A percentile compares a stretch with the other conserved stretches of the same genome.
phyloP scores from a whole-genome alignment of 2,329 filamentous ascomycete genomes.

The Xylariales sp. region DNA sequence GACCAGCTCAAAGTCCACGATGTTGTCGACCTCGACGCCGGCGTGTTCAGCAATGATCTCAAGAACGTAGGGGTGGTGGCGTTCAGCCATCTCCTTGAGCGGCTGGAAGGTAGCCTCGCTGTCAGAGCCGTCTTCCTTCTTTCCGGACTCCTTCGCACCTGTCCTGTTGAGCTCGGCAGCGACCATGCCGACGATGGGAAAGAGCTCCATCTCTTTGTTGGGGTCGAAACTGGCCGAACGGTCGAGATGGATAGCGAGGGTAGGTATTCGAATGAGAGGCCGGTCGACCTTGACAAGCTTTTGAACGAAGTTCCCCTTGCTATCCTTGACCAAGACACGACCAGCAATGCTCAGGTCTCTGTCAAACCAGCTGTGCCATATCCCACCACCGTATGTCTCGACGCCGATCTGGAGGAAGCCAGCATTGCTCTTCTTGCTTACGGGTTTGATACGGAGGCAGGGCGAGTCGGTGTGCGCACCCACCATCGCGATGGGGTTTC shows the following conservation, averaged over 20 bases:
- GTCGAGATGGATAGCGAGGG: slow-evolving; percentile 89
- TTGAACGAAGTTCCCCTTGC: slow-evolving; percentile 70
- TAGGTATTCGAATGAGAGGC: slow-evolving; percentile 88
- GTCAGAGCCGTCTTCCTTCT: slow-evolving; percentile 32
- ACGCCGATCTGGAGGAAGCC: slow-evolving; percentile 94
- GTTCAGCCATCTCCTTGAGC: slow-evolving; percentile 69
- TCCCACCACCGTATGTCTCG: slow-evolving; percentile 92
- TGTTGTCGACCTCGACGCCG: slow-evolving; percentile 62
- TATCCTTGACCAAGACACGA: slow-evolving; percentile 73
- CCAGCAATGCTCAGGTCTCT: slow-evolving; percentile 89
- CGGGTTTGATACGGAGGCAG: slow-evolving; percentile 86
- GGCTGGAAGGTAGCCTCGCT: slow-evolving; percentile 56
- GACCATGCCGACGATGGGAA: slow-evolving; percentile 85
- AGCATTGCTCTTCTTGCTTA: slow-evolving; percentile 80
- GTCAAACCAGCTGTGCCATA: slow-evolving; percentile 99
- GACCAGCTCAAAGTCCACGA: slow-evolving; percentile 94
- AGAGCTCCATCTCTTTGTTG: slow-evolving; percentile 95
- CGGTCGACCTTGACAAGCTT: slow-evolving; percentile 87
- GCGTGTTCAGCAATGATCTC: slow-evolving; percentile 79
- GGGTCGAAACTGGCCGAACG: slow-evolving; percentile 81
- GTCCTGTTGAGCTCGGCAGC: slow-evolving; percentile 83
- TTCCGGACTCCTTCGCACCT: slow-evolving; percentile 41
- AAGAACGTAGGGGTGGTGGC: slow-evolving; percentile 85
- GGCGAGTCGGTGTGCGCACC: slow-evolving; percentile 96
- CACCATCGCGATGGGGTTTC: slow-evolving; percentile 87